Evolutionary conservation across 2,329 filamentous ascomycete species (phyloP).

Genomic region (Penicillium polonicum): DNA sequence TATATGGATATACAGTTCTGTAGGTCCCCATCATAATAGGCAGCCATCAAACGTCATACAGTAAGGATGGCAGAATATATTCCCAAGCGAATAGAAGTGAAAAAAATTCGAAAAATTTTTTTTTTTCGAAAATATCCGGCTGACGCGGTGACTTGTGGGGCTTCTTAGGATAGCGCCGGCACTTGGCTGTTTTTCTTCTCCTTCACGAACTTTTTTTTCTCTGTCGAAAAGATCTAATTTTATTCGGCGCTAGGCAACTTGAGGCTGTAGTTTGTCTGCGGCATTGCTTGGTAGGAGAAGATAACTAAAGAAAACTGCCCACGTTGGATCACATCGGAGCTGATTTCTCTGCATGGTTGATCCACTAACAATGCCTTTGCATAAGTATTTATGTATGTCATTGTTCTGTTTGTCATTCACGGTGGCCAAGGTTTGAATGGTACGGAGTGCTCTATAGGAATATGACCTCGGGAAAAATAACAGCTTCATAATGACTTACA

Average conservation of each 20-base stretch:
- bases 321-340: not conserved
- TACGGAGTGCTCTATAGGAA: not conserved
- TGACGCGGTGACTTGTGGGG: conserved; percentile 23
- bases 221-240: not conserved
- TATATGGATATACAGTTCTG: no score
- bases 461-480: no score
- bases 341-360: not conserved
- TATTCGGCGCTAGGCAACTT: not conserved
- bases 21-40: not conserved
- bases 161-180: conserved; percentile 16
- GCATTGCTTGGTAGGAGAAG: not conserved
- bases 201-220: not conserved
- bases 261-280: not conserved
- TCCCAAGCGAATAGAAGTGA: not conserved
- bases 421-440: not conserved
- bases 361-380: not conserved
- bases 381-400: not conserved
- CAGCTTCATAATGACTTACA: not conserved
- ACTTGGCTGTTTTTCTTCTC: conserved; percentile 8
- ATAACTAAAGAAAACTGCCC: not conserved
- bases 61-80: no score
- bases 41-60: not conserved
- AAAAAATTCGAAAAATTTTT: no score
- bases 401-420: not conserved
- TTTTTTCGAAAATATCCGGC: conserved; percentile 11